Evolutionary conservation across 2,329 filamentous ascomycete genomes (phyloP), one percentile per base, ranked within the genome.

Genomic region (Claviceps monticola): DNA sequence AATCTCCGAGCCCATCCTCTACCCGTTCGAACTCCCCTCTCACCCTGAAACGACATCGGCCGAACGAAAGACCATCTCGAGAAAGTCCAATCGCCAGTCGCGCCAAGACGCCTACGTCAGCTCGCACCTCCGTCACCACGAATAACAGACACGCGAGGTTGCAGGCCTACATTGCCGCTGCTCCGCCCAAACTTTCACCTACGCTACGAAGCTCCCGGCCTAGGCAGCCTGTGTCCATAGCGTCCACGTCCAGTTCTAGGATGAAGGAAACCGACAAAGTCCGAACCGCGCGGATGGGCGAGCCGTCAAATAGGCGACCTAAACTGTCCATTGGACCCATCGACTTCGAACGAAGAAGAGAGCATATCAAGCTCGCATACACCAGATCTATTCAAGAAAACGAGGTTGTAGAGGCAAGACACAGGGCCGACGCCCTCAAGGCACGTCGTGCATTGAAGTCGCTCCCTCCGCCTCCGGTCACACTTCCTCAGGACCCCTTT

Each of bases 361-460:
- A 88, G 62, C 82, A 83, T 55, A 94, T 95, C 60, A 84, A 90
- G 59, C 80, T 88, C 52, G 88, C 88, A 14, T 91, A 94, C 65
- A 90, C 82, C 59, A 87, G 86, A 63, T 88, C 85, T n/a, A 82
- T 93, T 47, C 79, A 84, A 56, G 84, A 88, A 61, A 84, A 72
- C 59, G 82, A 86, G 61, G 82, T 77, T 53, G 67, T 71, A n/a
- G 74, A 76, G 53, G 74, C 72, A 49, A 73, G 74, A 61, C 69
- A 74, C 62, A 69, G 70, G 49, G 76, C 76, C 37, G 75, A 74
- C 21, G 50, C 14, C 17, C 75, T 80, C 55, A 76, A 73, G 57
- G 70, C 54, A 38, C 50, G 73, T 55, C 75, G 71, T 61, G 74
- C 77, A 56, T 65, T 74, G 61, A 71, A 76, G 58, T 68, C 45